Evolutionary conservation across 176 grass and related monocot genomes (phyloP), one percentile per base, ranked within the genome.

Genomic region (Puccinellia tenuiflora): DNA sequence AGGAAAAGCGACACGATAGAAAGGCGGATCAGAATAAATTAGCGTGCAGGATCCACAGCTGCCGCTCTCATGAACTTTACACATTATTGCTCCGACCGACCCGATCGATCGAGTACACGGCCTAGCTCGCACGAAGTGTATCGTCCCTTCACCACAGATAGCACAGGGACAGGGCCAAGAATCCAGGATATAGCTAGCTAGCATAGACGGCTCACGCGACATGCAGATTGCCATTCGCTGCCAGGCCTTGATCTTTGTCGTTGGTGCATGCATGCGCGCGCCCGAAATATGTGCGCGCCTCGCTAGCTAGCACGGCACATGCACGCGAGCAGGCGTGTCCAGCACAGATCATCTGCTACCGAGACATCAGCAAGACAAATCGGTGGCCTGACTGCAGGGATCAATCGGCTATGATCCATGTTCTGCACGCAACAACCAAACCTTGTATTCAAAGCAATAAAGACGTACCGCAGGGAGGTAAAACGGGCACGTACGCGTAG

Each of bases 381-480:
- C 50, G 17, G 17, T 52, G 20, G 69, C 8, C 24, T n/a, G n/a
- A 10, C 52, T 28, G 75, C 75, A 14, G 47, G 9, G 40, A 43
- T 11, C 40, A 20, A 29, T 14, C 42, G 5, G 15, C 25, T 22
- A 31, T 15, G 39, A 47, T 47, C 77, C 38, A 45, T 47, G 39
- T 79, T 79, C 26, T 15, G 21, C 31, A 69, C 31, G 45, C 64
- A 69, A 38, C 70, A 75, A 21, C 81, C 54, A 62, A 75, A 21
- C 81, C 54, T 74, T 74, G 80, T 55, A 73, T 17, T 56, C 15
- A 56, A 81, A 56, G 79, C 33, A 64, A 70, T 52, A 26, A 53
- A 69, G 21, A 81, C n/a, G n/a, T n/a, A n/a, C n/a, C n/a, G n/a
- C 21, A 9, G 21, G 64, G 50, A 55, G 46, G 46, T 31, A n/a